Base-by-base conservation (phyloP, 148 eudicot species). In the Dysphania ambrosioides region DNA sequence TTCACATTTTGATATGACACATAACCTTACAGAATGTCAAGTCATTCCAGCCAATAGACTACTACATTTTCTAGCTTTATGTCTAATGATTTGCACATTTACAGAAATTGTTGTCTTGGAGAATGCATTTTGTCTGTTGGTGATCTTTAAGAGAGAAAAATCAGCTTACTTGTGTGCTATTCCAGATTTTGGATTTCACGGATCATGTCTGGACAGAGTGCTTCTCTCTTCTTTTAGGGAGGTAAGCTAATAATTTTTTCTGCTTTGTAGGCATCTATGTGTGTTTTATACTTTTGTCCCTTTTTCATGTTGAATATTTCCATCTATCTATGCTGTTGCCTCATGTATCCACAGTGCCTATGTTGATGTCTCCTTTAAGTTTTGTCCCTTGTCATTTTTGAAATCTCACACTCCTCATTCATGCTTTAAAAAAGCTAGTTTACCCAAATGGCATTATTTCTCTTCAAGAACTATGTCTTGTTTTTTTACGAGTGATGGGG, bases 191-290 rank as follows among this genome's bases (percentile, higher is more conserved):
- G 82, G 96, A 92, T 83, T 87, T 92, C 66, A 95, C 96, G 2
- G 98, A 95, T 83, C 98, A 95, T 85, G 90, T 95, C 70, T 95
- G 98, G 98, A 92, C 97, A 63, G 98, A 95, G 82, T 92, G 98
- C 84, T 90, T 81, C 81, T 87, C 87, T 71, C 84, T 79, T 73
- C 82, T 73, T 75, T 68, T 95, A 34, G 98, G 97, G 83, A 92
- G 97, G 98, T 95, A 87, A 80, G 40, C 47, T 67, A 59, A 60
- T 72, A 68, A 15, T 55, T 58, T 55, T 53, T 35, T 27, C 31
- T 29, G 6, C 67, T 72, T 78, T 38, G 0, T 64, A n/a, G 26
- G 32, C 59, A 29, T 47, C 5, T 36, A 40, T 55, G 40, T 34
- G 63, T 26, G 64, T 24, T 32, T 32, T 12, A 21, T 32, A 29